Base-by-base conservation (phyloP, 78 protist species). In the Cyanophora paradoxa region DNA sequence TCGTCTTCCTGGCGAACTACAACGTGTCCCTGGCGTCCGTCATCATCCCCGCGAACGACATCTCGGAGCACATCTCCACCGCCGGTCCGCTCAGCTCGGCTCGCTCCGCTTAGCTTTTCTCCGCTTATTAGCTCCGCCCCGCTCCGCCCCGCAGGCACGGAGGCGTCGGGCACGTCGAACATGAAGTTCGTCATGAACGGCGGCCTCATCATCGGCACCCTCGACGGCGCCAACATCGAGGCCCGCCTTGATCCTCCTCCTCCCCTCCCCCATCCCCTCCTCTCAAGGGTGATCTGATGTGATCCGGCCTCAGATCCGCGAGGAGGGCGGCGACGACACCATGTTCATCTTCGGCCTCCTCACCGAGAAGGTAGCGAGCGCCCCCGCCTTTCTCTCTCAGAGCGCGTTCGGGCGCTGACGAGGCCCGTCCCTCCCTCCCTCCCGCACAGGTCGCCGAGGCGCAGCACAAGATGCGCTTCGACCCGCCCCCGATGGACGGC, bases 181-280 rank as follows among this genome's bases (percentile, higher is more conserved):
- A 92, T 92, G 95, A 95, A 95, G 85, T 90, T 90, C 77, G 22
- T 68, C 58, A 73, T 86, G 80, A 95, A 95, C 87, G 98, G 98
- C 28, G 89, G 85, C 34, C 33, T 92, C 46, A 82, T 93, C 42
- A 62, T 92, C n/a, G 96, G 96, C 54, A 95, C 98, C 31, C 24
- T 82, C 37, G 98, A 95, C 57, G 98, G 98, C 22, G 96, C 96
- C 65, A 91, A 88, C 70, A 81, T 95, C n/a, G 98, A 95, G 76
- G 89, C 92, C 69, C 26, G 62, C n/a, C n/a, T n/a, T n/a, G n/a
- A n/a, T n/a, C n/a, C n/a, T n/a, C n/a, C n/a, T n/a, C n/a, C n/a
- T n/a, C n/a, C n/a, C n/a, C n/a, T 61, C 71, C 22, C 48, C 22
- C 48, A 42, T 6, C 10, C 48, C 48, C 48, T 42, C 22, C 48